phyloP scores from a whole-genome alignment of 441 rosid species.

The Populus hybrid region DNA sequence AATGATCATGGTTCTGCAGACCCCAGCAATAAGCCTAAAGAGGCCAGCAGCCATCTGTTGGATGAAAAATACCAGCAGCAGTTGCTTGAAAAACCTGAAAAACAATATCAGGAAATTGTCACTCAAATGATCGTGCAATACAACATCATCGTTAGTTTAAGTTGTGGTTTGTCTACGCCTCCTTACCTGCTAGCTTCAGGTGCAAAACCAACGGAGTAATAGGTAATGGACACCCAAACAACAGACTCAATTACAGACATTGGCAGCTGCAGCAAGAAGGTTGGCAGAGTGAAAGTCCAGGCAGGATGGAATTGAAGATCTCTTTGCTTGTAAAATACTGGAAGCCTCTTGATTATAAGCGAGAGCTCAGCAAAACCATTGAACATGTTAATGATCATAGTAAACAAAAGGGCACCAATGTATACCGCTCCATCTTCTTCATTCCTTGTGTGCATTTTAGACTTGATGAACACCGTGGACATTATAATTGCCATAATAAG shows the following conservation, averaged over 20 bases:
- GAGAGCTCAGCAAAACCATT: conserved; percentile 79
- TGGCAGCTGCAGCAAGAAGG: conserved; percentile 59
- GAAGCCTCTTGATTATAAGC: conserved; percentile 59
- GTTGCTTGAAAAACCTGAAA: conserved; percentile 76
- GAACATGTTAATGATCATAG: conserved; percentile 66
- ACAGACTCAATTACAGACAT: conserved; percentile 59
- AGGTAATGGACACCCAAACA: conserved; percentile 62
- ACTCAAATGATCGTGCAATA: neutral
- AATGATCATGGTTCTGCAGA: conserved; percentile 76
- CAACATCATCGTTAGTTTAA: neutral
- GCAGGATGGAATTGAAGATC: conserved; percentile 80
- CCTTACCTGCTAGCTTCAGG: conserved; percentile 71
- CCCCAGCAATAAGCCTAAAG: conserved; percentile 63
- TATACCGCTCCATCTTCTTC: conserved; percentile 50
- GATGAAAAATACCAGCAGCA: conserved; percentile 50
- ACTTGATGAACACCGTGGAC: conserved; percentile 61
- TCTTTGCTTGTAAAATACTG: conserved; percentile 89
- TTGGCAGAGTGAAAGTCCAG: conserved; percentile 79
- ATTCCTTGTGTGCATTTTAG: conserved; percentile 42
- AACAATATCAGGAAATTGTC: neutral
- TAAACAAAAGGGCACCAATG: conserved; percentile 61
- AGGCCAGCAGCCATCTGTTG: conserved; percentile 87
- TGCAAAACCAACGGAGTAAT: conserved; percentile 67
- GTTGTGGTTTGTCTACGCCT: neutral
- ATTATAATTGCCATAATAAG: conserved; percentile 57